Percentiles rank a stretch among this genome's conserved stretches.
These are phyloP conservation scores for Penicillium glabrum DNA, from an alignment of 2,329 filamentous ascomycete genomes.

Conservation along the genomic window DNA sequence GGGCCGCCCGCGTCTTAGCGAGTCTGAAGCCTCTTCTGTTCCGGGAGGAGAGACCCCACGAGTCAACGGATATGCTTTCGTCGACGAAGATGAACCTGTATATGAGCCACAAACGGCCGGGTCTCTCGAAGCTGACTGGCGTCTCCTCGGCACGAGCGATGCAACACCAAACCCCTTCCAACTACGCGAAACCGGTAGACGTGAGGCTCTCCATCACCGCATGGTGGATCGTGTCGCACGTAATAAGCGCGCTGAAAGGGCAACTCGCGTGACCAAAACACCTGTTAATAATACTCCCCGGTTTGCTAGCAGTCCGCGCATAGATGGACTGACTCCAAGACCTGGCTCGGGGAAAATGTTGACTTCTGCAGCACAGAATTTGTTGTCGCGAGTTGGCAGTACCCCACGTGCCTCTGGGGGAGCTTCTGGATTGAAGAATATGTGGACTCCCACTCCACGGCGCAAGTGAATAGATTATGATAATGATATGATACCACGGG, in stretches of 20 bases:
- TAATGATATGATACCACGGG: constrained; percentile 19
- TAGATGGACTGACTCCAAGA: constrained; percentile 30
- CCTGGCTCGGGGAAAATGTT: constrained; percentile 33
- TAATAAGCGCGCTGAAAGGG: constrained; percentile 64
- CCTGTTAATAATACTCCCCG: constrained; percentile 33
- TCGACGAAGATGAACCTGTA: constrained; percentile 67
- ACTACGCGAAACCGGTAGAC: constrained; percentile 69
- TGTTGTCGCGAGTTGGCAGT: constrained; percentile 39
- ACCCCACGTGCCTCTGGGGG: constrained; percentile 23
- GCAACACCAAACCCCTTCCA: constrained; percentile 74
- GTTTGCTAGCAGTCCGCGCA: constrained; percentile 41
- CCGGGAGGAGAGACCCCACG: constrained; percentile 77
- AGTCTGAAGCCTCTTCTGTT: constrained; percentile 53
- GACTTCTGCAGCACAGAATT: constrained; percentile 45
- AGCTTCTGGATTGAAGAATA: constrained; percentile 14
- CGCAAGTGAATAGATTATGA: constrained; percentile 10
- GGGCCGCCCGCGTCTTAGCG: constrained; percentile 63
- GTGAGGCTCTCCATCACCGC: constrained; percentile 79
- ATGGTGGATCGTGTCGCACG: constrained; percentile 82
- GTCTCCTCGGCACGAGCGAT: constrained; percentile 43
- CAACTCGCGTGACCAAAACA: constrained; percentile 60
- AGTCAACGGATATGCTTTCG: constrained; percentile 91
- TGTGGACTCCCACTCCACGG: constrained; percentile 22
- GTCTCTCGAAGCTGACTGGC: constrained; percentile 28
- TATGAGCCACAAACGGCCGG: constrained; percentile 29